Conservation (phyloP, 108 stramenopile genomes). For the Pseudonitzschia delicatissima region DNA sequence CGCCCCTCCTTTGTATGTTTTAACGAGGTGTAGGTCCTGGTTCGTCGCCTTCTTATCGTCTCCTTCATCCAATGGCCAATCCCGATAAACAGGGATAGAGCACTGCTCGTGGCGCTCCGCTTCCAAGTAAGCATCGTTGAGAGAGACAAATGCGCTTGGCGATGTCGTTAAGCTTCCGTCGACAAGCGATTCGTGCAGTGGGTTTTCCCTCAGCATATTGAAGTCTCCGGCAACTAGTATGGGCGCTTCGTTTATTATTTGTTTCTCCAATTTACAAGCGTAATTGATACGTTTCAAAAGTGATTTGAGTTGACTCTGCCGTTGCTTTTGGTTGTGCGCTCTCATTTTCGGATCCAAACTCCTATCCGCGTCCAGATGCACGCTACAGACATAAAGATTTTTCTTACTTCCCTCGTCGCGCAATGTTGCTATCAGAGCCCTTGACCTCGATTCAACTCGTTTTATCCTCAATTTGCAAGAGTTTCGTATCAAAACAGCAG, state of each 20-base stretch:
- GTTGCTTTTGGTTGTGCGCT: slow-evolving; percentile 27
- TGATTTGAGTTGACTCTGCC: slow-evolving; percentile 37
- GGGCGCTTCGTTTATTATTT: slow-evolving; percentile 15
- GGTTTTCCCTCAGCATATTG: slow-evolving; percentile 34
- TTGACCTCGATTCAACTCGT: slow-evolving; percentile 35
- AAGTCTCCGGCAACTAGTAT: slow-evolving; percentile 44
- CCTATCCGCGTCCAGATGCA: slow-evolving; percentile 46
- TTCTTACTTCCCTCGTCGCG: not conserved
- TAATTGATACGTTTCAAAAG: slow-evolving; percentile 35
- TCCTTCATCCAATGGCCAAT: not conserved
- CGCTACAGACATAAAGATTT: slow-evolving; percentile 32
- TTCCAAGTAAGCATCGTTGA: slow-evolving; percentile 21
- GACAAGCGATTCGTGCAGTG: slow-evolving; percentile 23
- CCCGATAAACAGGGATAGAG: slow-evolving; percentile 1
- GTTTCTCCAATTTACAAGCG: slow-evolving; percentile 17
- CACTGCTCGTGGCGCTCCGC: not conserved
- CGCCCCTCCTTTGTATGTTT: slow-evolving; percentile 22
- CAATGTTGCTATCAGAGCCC: slow-evolving; percentile 32
- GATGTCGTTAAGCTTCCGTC: slow-evolving; percentile 15
- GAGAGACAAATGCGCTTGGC: not conserved
- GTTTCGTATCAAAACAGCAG: slow-evolving; percentile 26
- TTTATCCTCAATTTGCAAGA: slow-evolving; percentile 10
- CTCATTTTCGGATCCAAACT: slow-evolving; percentile 9
- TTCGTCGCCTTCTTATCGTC: not conserved
- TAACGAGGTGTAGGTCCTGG: slow-evolving; percentile 1